phyloP scores from a whole-genome alignment of 495 filamentous ascomycete species.

The Hapsidospora chrysogenum region DNA sequence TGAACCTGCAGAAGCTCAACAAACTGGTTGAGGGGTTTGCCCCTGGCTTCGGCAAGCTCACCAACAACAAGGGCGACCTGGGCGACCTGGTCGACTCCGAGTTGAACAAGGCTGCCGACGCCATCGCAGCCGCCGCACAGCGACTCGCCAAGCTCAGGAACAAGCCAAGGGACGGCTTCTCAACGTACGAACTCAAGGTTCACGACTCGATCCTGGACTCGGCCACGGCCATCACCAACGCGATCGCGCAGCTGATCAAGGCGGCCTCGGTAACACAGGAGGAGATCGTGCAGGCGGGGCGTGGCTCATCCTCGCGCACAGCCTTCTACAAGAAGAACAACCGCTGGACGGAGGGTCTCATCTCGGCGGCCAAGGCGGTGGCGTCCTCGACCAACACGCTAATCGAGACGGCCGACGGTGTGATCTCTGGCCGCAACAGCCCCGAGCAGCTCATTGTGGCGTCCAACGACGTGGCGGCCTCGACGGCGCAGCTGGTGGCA shows the following conservation, averaged over 20 bases:
- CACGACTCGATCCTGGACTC: constrained; percentile 90
- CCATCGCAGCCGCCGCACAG: constrained; percentile 81
- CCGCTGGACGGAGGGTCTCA: constrained; percentile 93
- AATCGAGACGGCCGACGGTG: constrained; percentile 94
- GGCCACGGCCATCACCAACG: constrained; percentile 88
- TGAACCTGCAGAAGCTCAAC: constrained; percentile 76
- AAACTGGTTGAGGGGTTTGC: constrained; percentile 85
- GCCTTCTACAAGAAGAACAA: constrained; percentile 99
- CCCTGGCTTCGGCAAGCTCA: constrained; percentile 65
- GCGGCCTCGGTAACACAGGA: constrained; percentile 87
- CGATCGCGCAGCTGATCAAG: constrained; percentile 90
- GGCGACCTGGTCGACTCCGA: constrained; percentile 89
- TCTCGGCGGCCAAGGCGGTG: constrained; percentile 92
- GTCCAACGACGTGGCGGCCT: constrained; percentile 89
- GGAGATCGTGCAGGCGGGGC: constrained; percentile 93
- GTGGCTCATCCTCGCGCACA: constrained; percentile 73
- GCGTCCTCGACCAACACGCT: constrained; percentile 81
- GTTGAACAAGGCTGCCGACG: constrained; percentile 82
- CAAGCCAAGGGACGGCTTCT: constrained; percentile 84
- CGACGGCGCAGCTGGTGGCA: constrained; percentile 89
- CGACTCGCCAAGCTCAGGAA: constrained; percentile 80
- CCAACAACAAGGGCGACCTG: constrained; percentile 66
- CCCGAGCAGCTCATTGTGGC: constrained; percentile 96
- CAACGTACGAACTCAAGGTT: constrained; percentile 90
- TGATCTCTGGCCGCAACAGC: constrained; percentile 77